Conservation (phyloP, 768 basidiomycete species). For the Clitopilus hobsonii region DNA sequence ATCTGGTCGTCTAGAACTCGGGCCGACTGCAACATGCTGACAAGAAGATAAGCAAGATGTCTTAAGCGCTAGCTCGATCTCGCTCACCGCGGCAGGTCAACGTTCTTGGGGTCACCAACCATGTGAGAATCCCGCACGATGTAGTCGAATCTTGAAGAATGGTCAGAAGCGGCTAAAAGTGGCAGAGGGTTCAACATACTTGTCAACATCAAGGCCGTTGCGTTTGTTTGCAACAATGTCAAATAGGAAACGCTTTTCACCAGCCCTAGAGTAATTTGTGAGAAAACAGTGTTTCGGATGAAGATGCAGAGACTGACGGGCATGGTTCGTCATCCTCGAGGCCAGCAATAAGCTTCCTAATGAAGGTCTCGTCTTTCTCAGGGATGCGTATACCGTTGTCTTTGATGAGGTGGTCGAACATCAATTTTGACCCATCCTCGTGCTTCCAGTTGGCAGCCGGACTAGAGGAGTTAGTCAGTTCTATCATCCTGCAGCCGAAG, state of each 20-base stretch:
- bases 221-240: constrained; percentile 81
- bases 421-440: constrained; percentile 77
- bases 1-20: constrained; percentile 73
- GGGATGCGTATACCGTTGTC: constrained; percentile 49
- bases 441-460: constrained; percentile 59
- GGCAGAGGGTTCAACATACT: constrained; percentile 35
- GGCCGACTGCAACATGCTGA: constrained; percentile 68
- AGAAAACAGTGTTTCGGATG: not conserved
- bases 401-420: constrained; percentile 67
- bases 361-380: constrained; percentile 46
- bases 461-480: constrained; percentile 21
- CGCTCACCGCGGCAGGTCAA: constrained; percentile 39
- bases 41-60: not conserved
- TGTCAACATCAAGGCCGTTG: constrained; percentile 86
- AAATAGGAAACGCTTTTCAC: constrained; percentile 72
- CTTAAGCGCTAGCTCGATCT: not conserved
- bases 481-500: not conserved
- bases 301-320: not conserved
- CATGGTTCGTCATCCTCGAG: not conserved
- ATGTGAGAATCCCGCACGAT: constrained; percentile 71
- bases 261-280: constrained; percentile 17
- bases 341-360: constrained; percentile 79
- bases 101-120: constrained; percentile 58
- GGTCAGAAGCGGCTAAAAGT: not conserved
- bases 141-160: constrained; percentile 64